Base-by-base conservation (phyloP, 495 filamentous ascomycete genomes). In the Talaromyces thailandensis region DNA sequence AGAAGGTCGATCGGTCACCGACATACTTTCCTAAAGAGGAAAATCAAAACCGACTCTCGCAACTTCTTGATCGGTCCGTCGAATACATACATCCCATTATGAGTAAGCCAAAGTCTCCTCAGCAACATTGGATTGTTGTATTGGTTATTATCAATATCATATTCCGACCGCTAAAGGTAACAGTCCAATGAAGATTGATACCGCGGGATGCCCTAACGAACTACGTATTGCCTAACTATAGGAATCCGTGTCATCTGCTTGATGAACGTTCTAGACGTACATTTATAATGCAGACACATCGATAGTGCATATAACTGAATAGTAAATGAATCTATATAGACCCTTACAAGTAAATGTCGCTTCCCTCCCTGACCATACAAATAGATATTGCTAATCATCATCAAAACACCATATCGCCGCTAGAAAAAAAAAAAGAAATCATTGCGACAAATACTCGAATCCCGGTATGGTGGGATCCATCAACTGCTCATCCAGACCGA, bases 401-500 rank as follows among this genome's bases (percentile, higher is more conserved):
- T 37, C 1, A 35, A 24, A 52, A 23, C 48, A 12, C 7, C 18
- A 25, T 25, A 25, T 52, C 5, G 18, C 18, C 24, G 18, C 2
- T 23, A 16, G n/a, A 31, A 50, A 18, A 14, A 9, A 60, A 18
- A 64, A 12, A 8, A 37, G 35, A 24, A n/a, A 51, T 66, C 61
- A 76, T 31, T 76, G 75, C 48, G 74, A 71, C 62, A 78, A 64
- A 63, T 74, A 79, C 21, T 79, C 77, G 64, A 79, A 77, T 63
- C 74, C 76, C 8, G 77, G 74, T 74, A 79, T 75, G 51, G 74
- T 78, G 23, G 77, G 77, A 65, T 79, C 77, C 37, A 79, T 66
- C 61, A 79, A 63, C 59, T 78, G 77, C 65, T 78, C 77, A 55
- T 79, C 77, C 35, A 79, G 65, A 14, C 77, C 77, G 61, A 79